phyloP scores from a whole-genome alignment of 306 rosid species.

The Herpetospermum pedunculosum region DNA sequence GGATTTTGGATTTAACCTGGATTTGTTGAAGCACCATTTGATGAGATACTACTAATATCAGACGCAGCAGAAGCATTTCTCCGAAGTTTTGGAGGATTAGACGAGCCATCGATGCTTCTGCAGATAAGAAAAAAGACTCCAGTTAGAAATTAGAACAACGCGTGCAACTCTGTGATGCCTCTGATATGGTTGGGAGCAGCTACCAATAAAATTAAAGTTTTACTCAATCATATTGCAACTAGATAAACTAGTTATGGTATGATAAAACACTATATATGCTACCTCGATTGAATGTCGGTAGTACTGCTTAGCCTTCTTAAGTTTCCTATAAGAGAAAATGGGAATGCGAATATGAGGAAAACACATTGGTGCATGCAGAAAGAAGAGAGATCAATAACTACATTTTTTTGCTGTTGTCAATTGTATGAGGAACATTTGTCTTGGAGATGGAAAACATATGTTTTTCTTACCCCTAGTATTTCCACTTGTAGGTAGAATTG shows the following conservation, averaged over 20 bases:
- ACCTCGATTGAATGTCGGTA: conserved; percentile 33
- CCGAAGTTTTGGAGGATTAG: conserved; percentile 25
- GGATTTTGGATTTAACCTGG: conserved; percentile 38
- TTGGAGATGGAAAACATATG: background rate
- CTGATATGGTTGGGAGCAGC: background rate
- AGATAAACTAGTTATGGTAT: background rate
- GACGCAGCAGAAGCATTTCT: conserved; percentile 58
- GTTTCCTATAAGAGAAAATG: conserved; percentile 27
- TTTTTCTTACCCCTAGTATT: conserved; percentile 47
- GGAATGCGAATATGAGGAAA: background rate
- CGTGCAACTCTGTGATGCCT: background rate
- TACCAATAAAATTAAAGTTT: background rate
- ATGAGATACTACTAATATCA: conserved; percentile 48
- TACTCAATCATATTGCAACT: background rate
- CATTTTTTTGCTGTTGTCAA: background rate
- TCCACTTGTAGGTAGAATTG: conserved; percentile 41
- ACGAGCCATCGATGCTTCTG: conserved; percentile 29
- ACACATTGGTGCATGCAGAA: background rate
- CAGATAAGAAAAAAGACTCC: background rate
- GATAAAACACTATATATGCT: background rate
- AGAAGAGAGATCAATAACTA: background rate
- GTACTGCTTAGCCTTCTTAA: conserved; percentile 28
- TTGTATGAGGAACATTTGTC: background rate
- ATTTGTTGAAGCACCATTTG: conserved; percentile 31
- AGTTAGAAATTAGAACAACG: background rate